phyloP scores from a whole-genome alignment of 1,284 basidiomycete species.

The Erythrobasidium hasegawianum region DNA sequence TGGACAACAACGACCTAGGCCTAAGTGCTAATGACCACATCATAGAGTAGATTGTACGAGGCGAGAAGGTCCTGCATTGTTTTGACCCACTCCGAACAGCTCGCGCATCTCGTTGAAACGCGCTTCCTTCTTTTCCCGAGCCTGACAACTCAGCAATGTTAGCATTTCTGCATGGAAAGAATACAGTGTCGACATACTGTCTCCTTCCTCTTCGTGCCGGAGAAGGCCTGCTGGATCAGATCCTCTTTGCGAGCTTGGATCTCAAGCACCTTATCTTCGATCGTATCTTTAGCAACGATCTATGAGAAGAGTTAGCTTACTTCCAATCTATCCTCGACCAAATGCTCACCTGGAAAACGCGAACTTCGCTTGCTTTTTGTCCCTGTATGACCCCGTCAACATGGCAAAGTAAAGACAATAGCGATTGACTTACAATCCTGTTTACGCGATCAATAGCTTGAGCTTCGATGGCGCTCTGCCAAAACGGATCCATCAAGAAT shows the following conservation, averaged over 20 bases:
- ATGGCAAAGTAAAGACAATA: no score
- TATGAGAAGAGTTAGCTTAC: slow-evolving; percentile 22
- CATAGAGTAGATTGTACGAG: slow-evolving; percentile 17
- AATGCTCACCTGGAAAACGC: slow-evolving; percentile 32
- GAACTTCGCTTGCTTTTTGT: slow-evolving; percentile 30
- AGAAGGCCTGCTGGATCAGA: slow-evolving; percentile 42
- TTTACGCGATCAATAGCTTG: slow-evolving; percentile 46
- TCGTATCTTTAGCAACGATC: slow-evolving; percentile 45
- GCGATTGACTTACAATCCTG: slow-evolving; percentile 29
- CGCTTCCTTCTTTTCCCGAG: slow-evolving; percentile 31
- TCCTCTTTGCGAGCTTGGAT: slow-evolving; percentile 46
- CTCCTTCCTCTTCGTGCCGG: slow-evolving; percentile 23
- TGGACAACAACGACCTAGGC: neutral
- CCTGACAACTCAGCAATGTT: neutral
- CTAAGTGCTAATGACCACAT: no score
- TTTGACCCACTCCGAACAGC: slow-evolving; percentile 18
- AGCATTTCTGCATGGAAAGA: no score
- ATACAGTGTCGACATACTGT: slow-evolving; percentile 4
- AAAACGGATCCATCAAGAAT: slow-evolving; percentile 46
- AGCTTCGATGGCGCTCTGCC: slow-evolving; percentile 46
- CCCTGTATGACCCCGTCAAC: slow-evolving; percentile 7
- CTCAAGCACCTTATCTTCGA: slow-evolving; percentile 45
- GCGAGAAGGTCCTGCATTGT: neutral
- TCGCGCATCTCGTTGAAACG: slow-evolving; percentile 23
- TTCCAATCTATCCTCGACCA: no score